A percentile compares a stretch with the other conserved stretches of the same genome.
Evolutionary conservation across 2,329 filamentous ascomycete species (phyloP).

Genomic region (Diaporthe capsici): DNA sequence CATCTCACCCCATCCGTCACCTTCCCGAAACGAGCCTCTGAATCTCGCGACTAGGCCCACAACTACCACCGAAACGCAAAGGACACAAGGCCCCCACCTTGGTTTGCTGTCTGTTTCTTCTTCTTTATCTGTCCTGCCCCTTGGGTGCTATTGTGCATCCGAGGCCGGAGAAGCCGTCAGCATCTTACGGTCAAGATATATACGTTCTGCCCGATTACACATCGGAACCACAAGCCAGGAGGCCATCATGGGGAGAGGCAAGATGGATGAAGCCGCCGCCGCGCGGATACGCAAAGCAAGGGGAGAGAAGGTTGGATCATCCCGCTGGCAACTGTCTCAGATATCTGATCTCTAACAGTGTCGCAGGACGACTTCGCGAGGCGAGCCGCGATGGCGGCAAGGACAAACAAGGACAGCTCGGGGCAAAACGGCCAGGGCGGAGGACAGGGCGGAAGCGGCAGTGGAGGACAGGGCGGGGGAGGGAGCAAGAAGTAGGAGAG

Average conservation of each 20-base stretch:
- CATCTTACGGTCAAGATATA: neutral
- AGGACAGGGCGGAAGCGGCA: slow-evolving; percentile 41
- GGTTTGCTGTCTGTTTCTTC: neutral
- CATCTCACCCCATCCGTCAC: neutral
- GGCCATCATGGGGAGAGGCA: slow-evolving; percentile 51
- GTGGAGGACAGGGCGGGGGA: slow-evolving; percentile 39
- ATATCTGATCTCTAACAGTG: slow-evolving; percentile 10
- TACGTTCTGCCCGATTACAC: neutral
- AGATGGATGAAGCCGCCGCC: slow-evolving; percentile 60
- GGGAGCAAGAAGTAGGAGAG: slow-evolving; percentile 41
- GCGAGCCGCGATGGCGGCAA: slow-evolving; percentile 53
- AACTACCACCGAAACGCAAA: neutral
- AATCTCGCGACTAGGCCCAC: neutral
- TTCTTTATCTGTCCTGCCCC: neutral
- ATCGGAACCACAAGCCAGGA: slow-evolving; percentile 11
- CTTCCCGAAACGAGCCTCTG: slow-evolving; percentile 13
- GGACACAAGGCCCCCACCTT: neutral
- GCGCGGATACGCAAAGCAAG: slow-evolving; percentile 58
- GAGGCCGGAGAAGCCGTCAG: neutral
- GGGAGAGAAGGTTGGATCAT: slow-evolving; percentile 54
- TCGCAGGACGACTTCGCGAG: slow-evolving; percentile 54
- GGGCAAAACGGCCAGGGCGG: slow-evolving; percentile 41
- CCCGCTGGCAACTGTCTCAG: neutral
- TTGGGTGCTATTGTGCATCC: slow-evolving; percentile 10
- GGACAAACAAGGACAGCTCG: slow-evolving; percentile 50